phyloP scores from a whole-genome alignment of 805 yeast species.

The Candida easanensis region DNA sequence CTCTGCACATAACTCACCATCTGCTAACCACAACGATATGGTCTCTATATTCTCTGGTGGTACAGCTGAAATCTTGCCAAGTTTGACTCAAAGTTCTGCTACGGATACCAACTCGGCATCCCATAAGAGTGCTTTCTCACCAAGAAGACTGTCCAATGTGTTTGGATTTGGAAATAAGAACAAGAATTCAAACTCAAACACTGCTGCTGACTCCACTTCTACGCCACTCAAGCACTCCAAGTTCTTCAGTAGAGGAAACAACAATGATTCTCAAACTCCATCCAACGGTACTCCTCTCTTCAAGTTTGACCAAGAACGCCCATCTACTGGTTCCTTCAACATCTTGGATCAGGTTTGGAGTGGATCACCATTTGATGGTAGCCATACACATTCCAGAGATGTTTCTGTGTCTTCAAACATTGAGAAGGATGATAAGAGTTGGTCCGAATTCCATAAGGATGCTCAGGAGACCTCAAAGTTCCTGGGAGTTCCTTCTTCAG shows the following conservation, averaged over 20 bases:
- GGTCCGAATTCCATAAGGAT: constrained; percentile 18
- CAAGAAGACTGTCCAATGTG: constrained; percentile 31
- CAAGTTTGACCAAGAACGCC: constrained; percentile 1
- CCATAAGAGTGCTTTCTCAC: constrained; percentile 24
- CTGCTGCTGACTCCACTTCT: neutral
- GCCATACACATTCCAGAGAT: constrained; percentile 13
- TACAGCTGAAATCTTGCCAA: constrained; percentile 13
- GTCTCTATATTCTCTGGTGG: constrained; percentile 24
- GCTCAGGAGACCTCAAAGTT: neutral
- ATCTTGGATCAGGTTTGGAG: constrained; percentile 20
- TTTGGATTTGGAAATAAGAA: constrained; percentile 28
- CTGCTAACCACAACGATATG: constrained; percentile 22
- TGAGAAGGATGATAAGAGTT: constrained; percentile 19
- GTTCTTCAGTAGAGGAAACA: constrained; percentile 19
- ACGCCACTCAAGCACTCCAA: constrained; percentile 20
- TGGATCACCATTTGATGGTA: constrained; percentile 7
- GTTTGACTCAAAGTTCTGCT: constrained; percentile 7
- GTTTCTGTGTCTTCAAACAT: constrained; percentile 13
- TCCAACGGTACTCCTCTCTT: constrained; percentile 1
- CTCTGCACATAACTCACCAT: constrained; percentile 25
- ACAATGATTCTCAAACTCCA: neutral
- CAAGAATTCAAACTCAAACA: constrained; percentile 3
- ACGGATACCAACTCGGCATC: constrained; percentile 1
- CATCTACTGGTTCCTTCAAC: constrained; percentile 4
- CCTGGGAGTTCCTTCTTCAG: constrained; percentile 9